Evolutionary conservation across 2,329 filamentous ascomycete species (phyloP), one percentile per base, ranked within the genome.

Genomic region (Xylariaceae sp.): DNA sequence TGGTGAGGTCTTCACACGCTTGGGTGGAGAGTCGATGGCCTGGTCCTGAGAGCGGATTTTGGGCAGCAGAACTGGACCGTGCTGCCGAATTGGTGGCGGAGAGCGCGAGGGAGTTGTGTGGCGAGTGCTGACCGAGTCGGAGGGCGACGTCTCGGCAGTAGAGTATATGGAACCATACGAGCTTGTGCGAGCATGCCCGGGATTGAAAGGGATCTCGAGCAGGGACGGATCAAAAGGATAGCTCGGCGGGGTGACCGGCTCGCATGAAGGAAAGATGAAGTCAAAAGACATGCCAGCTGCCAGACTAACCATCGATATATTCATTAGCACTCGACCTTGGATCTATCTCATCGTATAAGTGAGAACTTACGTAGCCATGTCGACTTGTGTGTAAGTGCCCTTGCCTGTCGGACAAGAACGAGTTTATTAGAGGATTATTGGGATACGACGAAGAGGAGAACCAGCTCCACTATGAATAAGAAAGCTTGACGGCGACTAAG

Each of bases 21-120:
- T 82, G 41, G 77, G 73, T 15, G 69, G 63, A 30, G 67, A 65
- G 38, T 85, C 82, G 54, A 90, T 80, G 54, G 85, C 78, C 70
- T 92, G 87, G 71, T 95, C 90, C 71, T 94, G 90, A 38, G 82
- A 82, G 53, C 90, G 82, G 72, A 95, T 91, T 77, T 90, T 94
- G 63, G 90, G 90, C 31, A 95, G 77, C 52, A 95, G 75, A 43
- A 89, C 75, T 45, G 89, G 89, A 45, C 89, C 89, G 71, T 90
- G 86, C 54, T 89, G 86, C 53, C 85, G 80, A 59, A 91, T 81
- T 52, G 89, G 87, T 32, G 87, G 87, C 56, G 80, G 76, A 46
- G 78, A 79, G 46, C 77, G 73, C 38, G 77, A 72, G 36, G 88
- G 87, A 11, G 87, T 90, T 46, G 84, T 86, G 60, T 82, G 75